phyloP scores from a whole-genome alignment of 2,329 filamentous ascomycete species.

The Colletotrichum higginsianum region DNA sequence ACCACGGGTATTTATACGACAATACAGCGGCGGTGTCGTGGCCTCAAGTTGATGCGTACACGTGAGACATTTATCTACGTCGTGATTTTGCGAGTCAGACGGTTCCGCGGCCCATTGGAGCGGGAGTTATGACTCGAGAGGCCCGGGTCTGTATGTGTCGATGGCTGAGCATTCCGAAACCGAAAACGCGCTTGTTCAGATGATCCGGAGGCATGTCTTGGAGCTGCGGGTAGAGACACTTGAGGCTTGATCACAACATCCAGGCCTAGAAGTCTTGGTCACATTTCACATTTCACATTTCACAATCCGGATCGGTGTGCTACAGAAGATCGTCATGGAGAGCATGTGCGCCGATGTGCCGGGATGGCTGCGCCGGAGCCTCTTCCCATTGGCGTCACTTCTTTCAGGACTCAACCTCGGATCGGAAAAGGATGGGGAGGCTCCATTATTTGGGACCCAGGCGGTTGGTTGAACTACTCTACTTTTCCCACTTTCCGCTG shows the following conservation, averaged over 20 bases:
- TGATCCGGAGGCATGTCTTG: background rate
- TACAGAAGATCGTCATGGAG: background rate
- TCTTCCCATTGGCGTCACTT: background rate
- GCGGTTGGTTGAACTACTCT: background rate
- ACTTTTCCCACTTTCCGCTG: background rate
- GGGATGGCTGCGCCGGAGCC: background rate
- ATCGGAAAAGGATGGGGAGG: background rate
- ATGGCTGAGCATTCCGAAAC: no score
- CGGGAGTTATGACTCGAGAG: background rate
- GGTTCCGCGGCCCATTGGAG: background rate
- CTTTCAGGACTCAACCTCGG: background rate
- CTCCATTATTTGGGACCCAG: background rate
- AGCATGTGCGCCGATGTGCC: background rate
- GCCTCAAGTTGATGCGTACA: no score
- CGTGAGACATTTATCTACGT: background rate
- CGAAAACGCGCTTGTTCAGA: no score
- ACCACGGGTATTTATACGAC: no score
- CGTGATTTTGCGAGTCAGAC: background rate
- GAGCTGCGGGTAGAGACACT: background rate
- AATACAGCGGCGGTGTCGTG: no score
- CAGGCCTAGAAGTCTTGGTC: no score
- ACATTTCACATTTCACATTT: background rate
- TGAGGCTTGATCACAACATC: background rate
- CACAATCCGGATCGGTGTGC: background rate
- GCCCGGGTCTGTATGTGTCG: no score